Percentiles rank a stretch among this genome's conserved stretches.
phyloP scores from a whole-genome alignment of 2,329 filamentous ascomycete species.

The Microdochium nivale region DNA sequence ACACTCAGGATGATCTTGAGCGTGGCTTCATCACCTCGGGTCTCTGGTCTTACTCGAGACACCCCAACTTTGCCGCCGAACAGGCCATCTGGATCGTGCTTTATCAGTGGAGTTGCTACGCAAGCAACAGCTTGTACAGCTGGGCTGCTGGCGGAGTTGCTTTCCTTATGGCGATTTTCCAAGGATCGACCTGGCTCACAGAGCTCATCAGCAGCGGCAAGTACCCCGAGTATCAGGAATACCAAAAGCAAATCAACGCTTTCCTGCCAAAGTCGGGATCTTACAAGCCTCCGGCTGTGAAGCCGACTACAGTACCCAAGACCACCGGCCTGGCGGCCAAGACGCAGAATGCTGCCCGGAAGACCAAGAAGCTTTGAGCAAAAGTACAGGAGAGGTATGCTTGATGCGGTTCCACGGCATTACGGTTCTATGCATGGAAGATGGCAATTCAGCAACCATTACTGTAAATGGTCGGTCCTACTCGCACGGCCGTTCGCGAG shows the following conservation, averaged over 20 bases:
- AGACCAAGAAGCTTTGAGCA: conserved; percentile 17
- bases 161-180: conserved; percentile 72
- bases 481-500: no score
- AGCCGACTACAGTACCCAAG: conserved; percentile 33
- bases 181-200: conserved; percentile 80
- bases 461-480: no score
- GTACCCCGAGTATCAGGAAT: conserved; percentile 80
- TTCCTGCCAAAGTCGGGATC: conserved; percentile 60
- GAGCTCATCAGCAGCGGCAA: conserved; percentile 73
- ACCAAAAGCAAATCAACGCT: conserved; percentile 73
- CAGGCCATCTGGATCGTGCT: conserved; percentile 82
- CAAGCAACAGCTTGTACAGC: conserved; percentile 61
- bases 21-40: conserved; percentile 81
- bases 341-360: conserved; percentile 23
- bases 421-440: no score
- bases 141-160: conserved; percentile 69
- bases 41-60: conserved; percentile 79
- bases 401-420: not conserved
- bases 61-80: conserved; percentile 92
- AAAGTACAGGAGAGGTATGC: conserved; percentile 15
- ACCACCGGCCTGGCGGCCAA: conserved; percentile 39
- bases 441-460: no score
- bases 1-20: conserved; percentile 68
- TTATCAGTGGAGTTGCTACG: conserved; percentile 81
- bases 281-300: conserved; percentile 28